These are phyloP conservation scores for Raphanus sativus DNA, from an alignment of 345 rosid species.

Conservation along the genomic window DNA sequence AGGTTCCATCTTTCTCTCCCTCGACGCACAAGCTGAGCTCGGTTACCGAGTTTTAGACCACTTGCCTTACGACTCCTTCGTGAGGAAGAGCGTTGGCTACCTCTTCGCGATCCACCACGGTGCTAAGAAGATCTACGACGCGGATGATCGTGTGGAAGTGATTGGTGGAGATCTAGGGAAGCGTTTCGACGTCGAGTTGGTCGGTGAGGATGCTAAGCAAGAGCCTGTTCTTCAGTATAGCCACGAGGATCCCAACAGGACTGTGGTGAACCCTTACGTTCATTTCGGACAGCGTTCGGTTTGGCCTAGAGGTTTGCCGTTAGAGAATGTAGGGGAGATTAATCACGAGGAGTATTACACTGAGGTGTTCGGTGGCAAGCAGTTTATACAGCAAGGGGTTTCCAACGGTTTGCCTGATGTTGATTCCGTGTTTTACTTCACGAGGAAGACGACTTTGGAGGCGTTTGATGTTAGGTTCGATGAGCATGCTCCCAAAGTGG, in stretches of 20 bases:
- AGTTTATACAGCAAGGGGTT: conserved; percentile 93
- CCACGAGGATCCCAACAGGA: conserved; percentile 75
- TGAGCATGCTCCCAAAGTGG: conserved; percentile 87
- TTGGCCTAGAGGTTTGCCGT: conserved; percentile 99
- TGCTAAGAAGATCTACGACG: conserved; percentile 88
- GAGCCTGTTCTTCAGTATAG: conserved; percentile 80
- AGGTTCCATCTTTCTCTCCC: conserved; percentile 79
- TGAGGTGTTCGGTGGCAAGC: conserved; percentile 92
- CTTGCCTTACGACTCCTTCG: conserved; percentile 87
- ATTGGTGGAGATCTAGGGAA: conserved; percentile 79
- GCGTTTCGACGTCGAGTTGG: conserved; percentile 87
- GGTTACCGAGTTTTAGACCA: conserved; percentile 71
- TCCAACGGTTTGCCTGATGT: conserved; percentile 97
- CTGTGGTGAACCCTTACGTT: conserved; percentile 83
- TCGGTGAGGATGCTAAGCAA: conserved; percentile 75
- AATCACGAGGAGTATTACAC: conserved; percentile 90
- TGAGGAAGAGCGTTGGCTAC: conserved; percentile 86
- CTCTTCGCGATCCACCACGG: conserved; percentile 97
- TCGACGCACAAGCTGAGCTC: conserved; percentile 81
- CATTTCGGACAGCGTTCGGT: conserved; percentile 97
- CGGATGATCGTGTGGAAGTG: conserved; percentile 92
- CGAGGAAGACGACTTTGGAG: conserved; percentile 76
- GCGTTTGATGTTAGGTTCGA: conserved; percentile 92
- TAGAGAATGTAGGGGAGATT: conserved; percentile 89
- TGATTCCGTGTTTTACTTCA: conserved; percentile 95